Evolutionary conservation across 2,329 filamentous ascomycete genomes (phyloP).

Genomic region (Knufia fluminis): DNA sequence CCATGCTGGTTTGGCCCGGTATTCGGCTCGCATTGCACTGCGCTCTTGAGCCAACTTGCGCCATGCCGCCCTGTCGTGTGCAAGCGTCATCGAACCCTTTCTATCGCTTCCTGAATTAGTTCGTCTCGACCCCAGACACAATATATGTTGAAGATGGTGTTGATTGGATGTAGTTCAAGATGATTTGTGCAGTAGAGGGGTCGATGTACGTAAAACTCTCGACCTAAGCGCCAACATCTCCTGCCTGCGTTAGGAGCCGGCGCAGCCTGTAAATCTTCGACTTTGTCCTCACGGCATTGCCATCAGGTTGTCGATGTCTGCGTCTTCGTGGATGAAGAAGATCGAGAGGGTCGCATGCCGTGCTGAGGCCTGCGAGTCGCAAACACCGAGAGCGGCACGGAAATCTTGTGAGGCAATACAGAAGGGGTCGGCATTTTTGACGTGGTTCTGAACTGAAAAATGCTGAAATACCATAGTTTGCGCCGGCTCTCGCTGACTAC

Average conservation of each 20-base stretch:
- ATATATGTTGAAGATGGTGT: too few species aligned
- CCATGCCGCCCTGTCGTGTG: too few species aligned
- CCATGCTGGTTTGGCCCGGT: too few species aligned
- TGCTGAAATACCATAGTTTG: not conserved
- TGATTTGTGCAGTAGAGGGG: not conserved
- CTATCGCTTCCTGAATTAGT: too few species aligned
- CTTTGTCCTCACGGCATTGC: not conserved
- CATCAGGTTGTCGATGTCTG: not conserved
- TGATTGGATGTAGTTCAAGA: not conserved
- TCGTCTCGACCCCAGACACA: too few species aligned
- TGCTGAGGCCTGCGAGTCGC: too few species aligned
- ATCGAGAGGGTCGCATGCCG: too few species aligned
- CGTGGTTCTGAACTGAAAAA: not conserved
- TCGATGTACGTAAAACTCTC: not conserved
- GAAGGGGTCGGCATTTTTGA: not conserved
- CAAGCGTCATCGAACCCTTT: too few species aligned
- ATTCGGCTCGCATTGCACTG: too few species aligned
- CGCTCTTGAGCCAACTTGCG: too few species aligned
- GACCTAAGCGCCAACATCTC: not conserved
- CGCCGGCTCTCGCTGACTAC: not conserved
- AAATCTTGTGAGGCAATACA: not conserved
- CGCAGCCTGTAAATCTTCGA: not conserved
- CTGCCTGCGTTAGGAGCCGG: not conserved
- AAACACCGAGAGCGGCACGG: not conserved
- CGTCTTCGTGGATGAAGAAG: too few species aligned